Conservation (phyloP, 225 moss, liverwort and hornwort genomes). For the Bryoerythrophyllum caledonicum region DNA sequence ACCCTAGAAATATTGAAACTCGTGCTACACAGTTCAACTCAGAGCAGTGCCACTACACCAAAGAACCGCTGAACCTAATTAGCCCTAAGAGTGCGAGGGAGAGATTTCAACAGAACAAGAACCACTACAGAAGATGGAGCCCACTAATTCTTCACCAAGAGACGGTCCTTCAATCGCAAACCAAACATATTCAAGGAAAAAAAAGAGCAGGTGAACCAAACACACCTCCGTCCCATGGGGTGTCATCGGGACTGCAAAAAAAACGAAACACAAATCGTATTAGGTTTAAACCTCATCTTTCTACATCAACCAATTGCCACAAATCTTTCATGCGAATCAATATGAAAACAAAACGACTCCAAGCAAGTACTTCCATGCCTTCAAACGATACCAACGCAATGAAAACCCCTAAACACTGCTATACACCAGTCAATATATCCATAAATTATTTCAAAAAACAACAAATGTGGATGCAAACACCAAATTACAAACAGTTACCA, state of each 20-base stretch:
- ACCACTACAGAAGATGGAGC: neutral
- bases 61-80: neutral
- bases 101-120: neutral
- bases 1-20: neutral
- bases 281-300: slow-evolving; percentile 11
- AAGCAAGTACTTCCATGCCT: neutral
- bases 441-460: neutral
- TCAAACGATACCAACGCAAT: neutral
- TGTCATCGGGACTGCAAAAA: slow-evolving; percentile 93
- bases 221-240: slow-evolving; percentile 99
- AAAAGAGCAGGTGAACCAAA: neutral
- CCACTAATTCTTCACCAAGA: slow-evolving; percentile 14
- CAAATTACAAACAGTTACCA: neutral
- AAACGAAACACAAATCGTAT: slow-evolving; percentile 9
- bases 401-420: neutral
- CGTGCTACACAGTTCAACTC: neutral
- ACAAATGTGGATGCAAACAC: neutral
- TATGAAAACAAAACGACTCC: neutral
- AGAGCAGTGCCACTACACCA: neutral
- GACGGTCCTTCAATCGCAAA: neutral
- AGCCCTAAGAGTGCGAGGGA: neutral
- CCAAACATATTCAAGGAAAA: neutral
- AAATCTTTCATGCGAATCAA: slow-evolving; percentile 8
- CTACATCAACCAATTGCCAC: neutral
- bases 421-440: neutral